phyloP scores from a whole-genome alignment of 73 alveolate genomes.

The Paramecium biaurelia region DNA sequence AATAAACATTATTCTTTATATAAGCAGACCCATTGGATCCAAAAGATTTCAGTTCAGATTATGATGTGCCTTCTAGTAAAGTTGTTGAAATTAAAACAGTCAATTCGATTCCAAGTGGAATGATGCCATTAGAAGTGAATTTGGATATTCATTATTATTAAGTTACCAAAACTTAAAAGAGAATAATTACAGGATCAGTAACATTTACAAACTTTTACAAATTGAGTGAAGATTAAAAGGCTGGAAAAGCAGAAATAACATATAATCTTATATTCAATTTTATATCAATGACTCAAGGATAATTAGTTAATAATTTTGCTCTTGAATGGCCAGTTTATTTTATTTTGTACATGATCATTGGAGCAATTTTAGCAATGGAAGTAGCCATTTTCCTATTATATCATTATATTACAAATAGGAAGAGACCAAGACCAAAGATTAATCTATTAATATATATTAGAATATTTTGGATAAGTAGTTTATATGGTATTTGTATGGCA shows the following conservation, averaged over 20 bases:
- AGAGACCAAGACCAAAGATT: constrained; percentile 36
- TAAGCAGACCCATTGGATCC: constrained; percentile 25
- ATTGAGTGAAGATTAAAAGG: neutral
- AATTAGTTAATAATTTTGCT: constrained; percentile 25
- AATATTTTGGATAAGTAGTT: neutral
- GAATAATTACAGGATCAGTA: constrained; percentile 24
- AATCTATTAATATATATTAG: neutral
- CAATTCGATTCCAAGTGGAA: constrained; percentile 19
- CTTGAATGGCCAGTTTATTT: constrained; percentile 51
- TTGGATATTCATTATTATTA: neutral
- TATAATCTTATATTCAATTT: neutral
- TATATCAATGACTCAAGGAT: neutral
- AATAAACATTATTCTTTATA: neutral
- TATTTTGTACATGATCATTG: constrained; percentile 1
- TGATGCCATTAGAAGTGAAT: constrained; percentile 36
- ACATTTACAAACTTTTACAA: neutral
- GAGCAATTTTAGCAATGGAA: neutral
- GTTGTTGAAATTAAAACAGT: neutral
- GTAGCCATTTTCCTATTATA: neutral
- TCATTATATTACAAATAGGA: constrained; percentile 30
- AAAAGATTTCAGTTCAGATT: neutral
- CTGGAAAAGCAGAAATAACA: neutral
- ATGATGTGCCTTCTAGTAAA: neutral
- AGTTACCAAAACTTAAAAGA: neutral
- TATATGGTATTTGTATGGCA: neutral